phyloP scores from a whole-genome alignment of 257 asterid species.

The Penstemon davidsonii region DNA sequence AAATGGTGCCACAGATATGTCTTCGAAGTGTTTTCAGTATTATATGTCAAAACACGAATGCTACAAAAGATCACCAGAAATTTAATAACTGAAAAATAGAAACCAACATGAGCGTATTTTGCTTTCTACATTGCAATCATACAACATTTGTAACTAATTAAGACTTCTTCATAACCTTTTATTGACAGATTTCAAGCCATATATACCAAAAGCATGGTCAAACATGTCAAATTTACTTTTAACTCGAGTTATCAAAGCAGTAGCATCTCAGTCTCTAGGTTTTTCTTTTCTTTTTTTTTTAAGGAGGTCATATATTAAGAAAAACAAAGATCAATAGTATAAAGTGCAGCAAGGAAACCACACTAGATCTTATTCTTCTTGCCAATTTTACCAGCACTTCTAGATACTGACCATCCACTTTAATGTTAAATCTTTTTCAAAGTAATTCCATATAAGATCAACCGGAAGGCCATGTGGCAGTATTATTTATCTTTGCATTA shows the following conservation, averaged over 20 bases:
- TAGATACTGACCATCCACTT: background rate
- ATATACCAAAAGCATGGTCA: background rate
- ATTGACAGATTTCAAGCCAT: background rate
- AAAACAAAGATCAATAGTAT: background rate
- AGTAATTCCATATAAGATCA: constrained; percentile 4
- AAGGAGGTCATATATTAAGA: background rate
- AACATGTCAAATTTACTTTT: constrained; percentile 5
- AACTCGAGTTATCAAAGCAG: background rate
- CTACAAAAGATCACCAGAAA: background rate
- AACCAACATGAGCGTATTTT: background rate
- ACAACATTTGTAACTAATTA: background rate
- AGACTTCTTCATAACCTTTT: no score
- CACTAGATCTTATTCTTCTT: background rate
- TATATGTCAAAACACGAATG: no score
- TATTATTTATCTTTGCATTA: constrained; percentile 1
- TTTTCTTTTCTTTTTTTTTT: background rate
- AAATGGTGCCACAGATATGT: background rate
- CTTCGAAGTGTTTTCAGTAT: background rate
- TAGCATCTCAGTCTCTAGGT: background rate
- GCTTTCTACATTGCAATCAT: background rate
- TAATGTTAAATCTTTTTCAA: background rate
- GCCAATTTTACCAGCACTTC: background rate
- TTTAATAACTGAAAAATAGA: no score
- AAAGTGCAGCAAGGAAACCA: background rate
- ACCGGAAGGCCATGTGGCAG: background rate